Percentiles rank a stretch among this genome's conserved stretches.
Evolutionary conservation across 106 monocot genomes (phyloP).

Genomic region (Cymbidium sinense): DNA sequence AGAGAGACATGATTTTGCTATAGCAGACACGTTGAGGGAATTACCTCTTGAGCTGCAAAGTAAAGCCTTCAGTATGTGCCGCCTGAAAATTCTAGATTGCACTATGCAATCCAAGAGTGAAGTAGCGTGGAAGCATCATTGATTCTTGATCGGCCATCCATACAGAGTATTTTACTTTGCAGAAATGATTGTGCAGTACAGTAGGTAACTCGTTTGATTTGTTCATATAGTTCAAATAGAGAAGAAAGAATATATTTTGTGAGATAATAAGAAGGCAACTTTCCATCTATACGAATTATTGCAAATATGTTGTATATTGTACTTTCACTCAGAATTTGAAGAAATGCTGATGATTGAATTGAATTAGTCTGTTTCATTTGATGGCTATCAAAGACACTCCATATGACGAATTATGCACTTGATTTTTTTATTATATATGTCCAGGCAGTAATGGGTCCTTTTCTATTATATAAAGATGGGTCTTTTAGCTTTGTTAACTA

Average conservation of each 20-base stretch:
- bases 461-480: not conserved
- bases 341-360: conserved; percentile 1
- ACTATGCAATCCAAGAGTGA: not conserved
- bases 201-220: not conserved
- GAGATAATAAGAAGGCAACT: not conserved
- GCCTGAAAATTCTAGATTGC: conserved; percentile 18
- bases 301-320: not conserved
- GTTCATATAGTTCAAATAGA: not conserved
- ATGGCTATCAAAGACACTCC: not conserved
- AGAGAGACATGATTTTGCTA: conserved; percentile 38
- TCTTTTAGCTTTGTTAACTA: not conserved
- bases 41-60: conserved; percentile 31
- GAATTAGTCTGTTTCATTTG: not conserved
- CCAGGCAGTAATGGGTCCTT: not conserved
- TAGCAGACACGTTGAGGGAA: conserved; percentile 30
- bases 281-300: not conserved
- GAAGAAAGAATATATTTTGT: not conserved
- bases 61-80: conserved; percentile 15
- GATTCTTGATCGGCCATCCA: not conserved
- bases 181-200: not conserved
- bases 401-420: not conserved
- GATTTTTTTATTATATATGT: not conserved
- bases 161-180: not conserved
- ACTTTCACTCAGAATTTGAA: not conserved
- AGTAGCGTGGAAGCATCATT: not conserved